These are phyloP conservation scores for Ogataea ganodermae DNA, from an alignment of 805 yeast species.

Conservation along the genomic window DNA sequence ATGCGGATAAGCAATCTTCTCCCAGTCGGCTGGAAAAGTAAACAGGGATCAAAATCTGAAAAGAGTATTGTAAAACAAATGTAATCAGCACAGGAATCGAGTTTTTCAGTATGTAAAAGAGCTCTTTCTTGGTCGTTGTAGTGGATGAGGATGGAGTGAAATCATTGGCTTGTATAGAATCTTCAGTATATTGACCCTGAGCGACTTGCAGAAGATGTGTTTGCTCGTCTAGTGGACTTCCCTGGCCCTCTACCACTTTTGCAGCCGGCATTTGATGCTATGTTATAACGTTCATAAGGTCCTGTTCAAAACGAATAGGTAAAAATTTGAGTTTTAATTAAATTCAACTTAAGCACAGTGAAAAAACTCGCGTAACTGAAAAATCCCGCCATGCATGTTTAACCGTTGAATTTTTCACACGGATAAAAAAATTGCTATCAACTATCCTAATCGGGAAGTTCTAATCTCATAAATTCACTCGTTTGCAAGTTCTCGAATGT, in stretches of 20 bases:
- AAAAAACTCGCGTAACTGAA: too few species aligned
- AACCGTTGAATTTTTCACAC: background rate
- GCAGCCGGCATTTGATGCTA: background rate
- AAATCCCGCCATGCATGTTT: too few species aligned
- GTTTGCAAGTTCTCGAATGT: too few species aligned
- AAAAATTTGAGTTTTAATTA: too few species aligned
- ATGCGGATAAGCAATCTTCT: constrained; percentile 66
- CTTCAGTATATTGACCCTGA: too few species aligned
- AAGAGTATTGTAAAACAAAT: constrained; percentile 64
- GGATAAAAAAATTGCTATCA: background rate
- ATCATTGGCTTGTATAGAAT: too few species aligned
- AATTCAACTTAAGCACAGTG: too few species aligned
- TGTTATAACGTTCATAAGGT: too few species aligned
- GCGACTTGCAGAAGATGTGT: background rate
- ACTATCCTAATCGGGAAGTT: background rate
- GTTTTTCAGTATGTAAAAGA: constrained; percentile 35
- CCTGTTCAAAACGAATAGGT: too few species aligned
- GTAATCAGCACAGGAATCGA: constrained; percentile 65
- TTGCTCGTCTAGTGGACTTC: background rate
- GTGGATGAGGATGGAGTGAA: too few species aligned
- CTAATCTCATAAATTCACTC: too few species aligned
- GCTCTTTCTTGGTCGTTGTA: constrained; percentile 22
- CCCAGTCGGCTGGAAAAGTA: constrained; percentile 73
- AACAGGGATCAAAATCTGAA: constrained; percentile 72
- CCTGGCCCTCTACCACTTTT: background rate